These are phyloP conservation scores for Chalaropsis thielavioides DNA, from an alignment of 2,329 filamentous ascomycete species.

Conservation along the genomic window DNA sequence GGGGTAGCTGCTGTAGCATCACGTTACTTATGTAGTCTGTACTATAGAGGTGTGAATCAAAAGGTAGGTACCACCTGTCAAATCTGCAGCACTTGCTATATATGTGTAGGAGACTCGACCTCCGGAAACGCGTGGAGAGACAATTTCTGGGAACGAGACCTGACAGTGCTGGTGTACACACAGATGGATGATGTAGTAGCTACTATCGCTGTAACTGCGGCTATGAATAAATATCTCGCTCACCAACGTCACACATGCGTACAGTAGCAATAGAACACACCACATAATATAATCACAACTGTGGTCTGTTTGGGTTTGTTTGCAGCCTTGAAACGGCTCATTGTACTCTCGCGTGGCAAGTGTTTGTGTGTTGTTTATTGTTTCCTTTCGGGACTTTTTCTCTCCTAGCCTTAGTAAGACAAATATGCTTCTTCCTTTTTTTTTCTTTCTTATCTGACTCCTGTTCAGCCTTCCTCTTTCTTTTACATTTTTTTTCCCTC, in stretches of 20 bases:
- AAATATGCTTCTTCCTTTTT: not conserved
- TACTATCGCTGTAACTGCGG: not conserved
- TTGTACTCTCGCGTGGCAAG: conserved; percentile 1
- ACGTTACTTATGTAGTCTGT: not conserved
- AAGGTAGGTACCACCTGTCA: conserved; percentile 5
- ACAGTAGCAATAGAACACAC: not conserved
- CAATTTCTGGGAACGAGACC: not conserved
- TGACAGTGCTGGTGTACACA: not conserved
- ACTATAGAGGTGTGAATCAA: not conserved
- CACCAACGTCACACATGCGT: not conserved
- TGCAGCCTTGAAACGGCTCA: not conserved
- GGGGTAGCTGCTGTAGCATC: not conserved
- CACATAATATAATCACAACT: not conserved
- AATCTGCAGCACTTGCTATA: not conserved
- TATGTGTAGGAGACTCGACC: not conserved
- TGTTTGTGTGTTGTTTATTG: not conserved
- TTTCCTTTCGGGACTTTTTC: not conserved
- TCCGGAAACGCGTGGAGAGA: not conserved
- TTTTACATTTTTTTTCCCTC: not conserved
- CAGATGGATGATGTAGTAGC: not conserved
- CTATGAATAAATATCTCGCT: not conserved
- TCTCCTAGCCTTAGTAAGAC: not conserved
- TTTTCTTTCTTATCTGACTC: not conserved
- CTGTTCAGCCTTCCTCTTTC: not conserved
- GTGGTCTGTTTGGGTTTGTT: not conserved